Conservation (phyloP, 1,284 basidiomycete species). For the Tilletiaria anomala region DNA sequence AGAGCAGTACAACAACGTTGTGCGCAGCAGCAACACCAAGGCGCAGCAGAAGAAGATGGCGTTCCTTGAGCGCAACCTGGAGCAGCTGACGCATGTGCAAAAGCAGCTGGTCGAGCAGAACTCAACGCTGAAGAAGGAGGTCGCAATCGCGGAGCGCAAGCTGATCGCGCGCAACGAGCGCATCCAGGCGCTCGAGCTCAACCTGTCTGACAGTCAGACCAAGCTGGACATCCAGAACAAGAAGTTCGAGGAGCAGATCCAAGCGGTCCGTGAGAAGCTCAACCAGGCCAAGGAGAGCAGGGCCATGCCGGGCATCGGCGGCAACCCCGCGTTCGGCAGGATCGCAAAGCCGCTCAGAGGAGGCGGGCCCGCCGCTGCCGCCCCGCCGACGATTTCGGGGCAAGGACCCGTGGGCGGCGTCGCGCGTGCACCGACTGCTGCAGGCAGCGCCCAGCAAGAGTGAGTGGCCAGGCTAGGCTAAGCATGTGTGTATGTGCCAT, state of each 20-base stretch:
- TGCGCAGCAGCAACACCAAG: constrained; percentile 91
- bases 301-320: constrained; percentile 8
- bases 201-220: constrained; percentile 83
- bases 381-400: constrained; percentile 12
- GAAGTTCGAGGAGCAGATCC: constrained; percentile 84
- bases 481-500: background rate
- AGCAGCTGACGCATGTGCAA: constrained; percentile 88
- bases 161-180: constrained; percentile 88
- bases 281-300: constrained; percentile 74
- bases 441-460: background rate
- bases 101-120: constrained; percentile 99
- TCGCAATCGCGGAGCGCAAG: constrained; percentile 90
- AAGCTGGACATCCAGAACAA: constrained; percentile 78
- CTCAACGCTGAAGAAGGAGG: constrained; percentile 90
- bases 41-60: constrained; percentile 99
- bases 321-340: constrained; percentile 60
- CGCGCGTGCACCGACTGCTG: constrained; percentile 1
- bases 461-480: background rate
- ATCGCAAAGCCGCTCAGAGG: constrained; percentile 94
- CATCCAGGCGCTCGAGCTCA: constrained; percentile 63
- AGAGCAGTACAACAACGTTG: constrained; percentile 97
- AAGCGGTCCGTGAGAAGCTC: constrained; percentile 76
- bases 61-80: constrained; percentile 90
- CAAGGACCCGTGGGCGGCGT: constrained; percentile 10
- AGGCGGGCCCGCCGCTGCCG: constrained; percentile 43